phyloP scores from a whole-genome alignment of 306 rosid genomes.

The Calophaca sinica region DNA sequence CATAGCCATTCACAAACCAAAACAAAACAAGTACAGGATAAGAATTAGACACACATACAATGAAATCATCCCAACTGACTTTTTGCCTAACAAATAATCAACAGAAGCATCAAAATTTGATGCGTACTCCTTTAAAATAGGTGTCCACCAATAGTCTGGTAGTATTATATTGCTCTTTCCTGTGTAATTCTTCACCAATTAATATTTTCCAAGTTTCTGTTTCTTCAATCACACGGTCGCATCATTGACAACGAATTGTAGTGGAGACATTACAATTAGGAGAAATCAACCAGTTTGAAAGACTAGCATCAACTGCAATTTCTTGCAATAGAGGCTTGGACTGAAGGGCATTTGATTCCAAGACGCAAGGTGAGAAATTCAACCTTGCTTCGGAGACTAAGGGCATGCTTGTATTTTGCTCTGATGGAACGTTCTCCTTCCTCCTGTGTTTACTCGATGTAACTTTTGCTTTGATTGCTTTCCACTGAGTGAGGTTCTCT shows the following conservation, averaged over 20 bases:
- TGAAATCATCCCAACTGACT: constrained; percentile 29
- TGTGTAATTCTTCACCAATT: constrained; percentile 27
- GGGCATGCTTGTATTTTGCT: constrained; percentile 42
- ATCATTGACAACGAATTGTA: constrained; percentile 57
- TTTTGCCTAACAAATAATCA: constrained; percentile 44
- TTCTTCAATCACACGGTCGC: constrained; percentile 21
- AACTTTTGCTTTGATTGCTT: constrained; percentile 79
- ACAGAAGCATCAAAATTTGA: constrained; percentile 42
- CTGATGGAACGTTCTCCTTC: constrained; percentile 63
- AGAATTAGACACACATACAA: constrained; percentile 43
- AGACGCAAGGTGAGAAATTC: constrained; percentile 43
- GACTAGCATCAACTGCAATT: constrained; percentile 74
- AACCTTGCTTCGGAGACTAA: constrained; percentile 43
- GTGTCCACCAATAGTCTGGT: constrained; percentile 19
- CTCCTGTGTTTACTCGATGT: constrained; percentile 59
- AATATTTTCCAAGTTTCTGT: constrained; percentile 29
- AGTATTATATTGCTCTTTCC: constrained; percentile 25
- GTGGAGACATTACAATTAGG: constrained; percentile 47
- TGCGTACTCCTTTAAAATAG: constrained; percentile 26
- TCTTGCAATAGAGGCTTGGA: constrained; percentile 70
- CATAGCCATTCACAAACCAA: constrained; percentile 60
- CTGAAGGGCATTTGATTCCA: constrained; percentile 47
- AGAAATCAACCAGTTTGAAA: constrained; percentile 79
- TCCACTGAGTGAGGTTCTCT: constrained; percentile 88
- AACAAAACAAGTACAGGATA: constrained; percentile 45